Conservation (phyloP, 164 flowering plant genomes). For the Stephania yunnanensis region DNA sequence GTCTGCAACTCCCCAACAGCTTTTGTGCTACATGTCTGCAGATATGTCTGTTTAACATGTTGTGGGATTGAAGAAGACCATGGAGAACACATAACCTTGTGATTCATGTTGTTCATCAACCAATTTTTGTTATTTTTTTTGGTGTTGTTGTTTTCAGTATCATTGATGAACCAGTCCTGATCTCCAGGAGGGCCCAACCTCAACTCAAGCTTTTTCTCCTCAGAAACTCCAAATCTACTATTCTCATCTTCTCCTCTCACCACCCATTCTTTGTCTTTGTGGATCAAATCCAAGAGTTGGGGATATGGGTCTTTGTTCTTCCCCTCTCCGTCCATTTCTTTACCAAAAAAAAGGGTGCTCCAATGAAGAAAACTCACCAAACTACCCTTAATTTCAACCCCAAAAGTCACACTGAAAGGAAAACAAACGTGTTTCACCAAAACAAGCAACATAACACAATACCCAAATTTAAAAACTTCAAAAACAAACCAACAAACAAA, state of each 20-base stretch:
- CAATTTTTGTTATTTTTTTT: slow-evolving; percentile 14
- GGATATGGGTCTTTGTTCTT: slow-evolving; percentile 36
- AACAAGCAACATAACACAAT: not conserved
- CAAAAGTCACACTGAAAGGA: not conserved
- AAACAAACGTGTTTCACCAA: not conserved
- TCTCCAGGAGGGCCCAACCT: slow-evolving; percentile 83
- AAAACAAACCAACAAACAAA: not conserved
- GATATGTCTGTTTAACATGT: slow-evolving; percentile 26
- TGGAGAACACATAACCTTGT: slow-evolving; percentile 12
- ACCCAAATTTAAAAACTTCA: not conserved
- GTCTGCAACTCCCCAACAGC: slow-evolving; percentile 34
- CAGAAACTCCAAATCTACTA: slow-evolving; percentile 30
- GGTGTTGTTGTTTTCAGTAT: not conserved
- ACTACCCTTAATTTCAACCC: not conserved
- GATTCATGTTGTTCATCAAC: slow-evolving; percentile 13
- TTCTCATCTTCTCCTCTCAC: slow-evolving; percentile 23
- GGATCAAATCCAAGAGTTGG: slow-evolving; percentile 49
- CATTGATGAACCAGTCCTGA: slow-evolving; percentile 22
- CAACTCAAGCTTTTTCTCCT: slow-evolving; percentile 68
- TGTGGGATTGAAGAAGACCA: slow-evolving; percentile 15
- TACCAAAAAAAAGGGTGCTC: not conserved
- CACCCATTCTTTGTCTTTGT: slow-evolving; percentile 42
- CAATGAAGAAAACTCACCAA: not conserved
- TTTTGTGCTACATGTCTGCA: slow-evolving; percentile 43
- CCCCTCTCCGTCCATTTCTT: slow-evolving; percentile 37